Base-by-base conservation (phyloP, 164 flowering plant genomes). In the Stephania yunnanensis region DNA sequence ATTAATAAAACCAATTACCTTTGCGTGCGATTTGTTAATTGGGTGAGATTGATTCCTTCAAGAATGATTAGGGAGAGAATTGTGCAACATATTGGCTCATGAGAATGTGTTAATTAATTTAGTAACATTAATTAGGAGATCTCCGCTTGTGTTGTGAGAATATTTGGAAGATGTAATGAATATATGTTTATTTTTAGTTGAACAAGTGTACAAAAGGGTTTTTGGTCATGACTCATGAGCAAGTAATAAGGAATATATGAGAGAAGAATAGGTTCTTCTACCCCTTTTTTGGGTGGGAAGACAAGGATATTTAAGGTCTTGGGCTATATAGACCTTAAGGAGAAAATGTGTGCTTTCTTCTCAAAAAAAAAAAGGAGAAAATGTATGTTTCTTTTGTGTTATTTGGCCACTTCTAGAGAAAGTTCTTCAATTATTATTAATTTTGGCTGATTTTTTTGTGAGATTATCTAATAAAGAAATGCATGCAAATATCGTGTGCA, bases 11-110 rank as follows among this genome's bases (percentile, higher is more conserved):
- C 20, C 6, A 20, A 4, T 19, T 53, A 19, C 66, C 20, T 61
- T n/a, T 61, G 66, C 42, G 42, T 61, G 66, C 19, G 7, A 61
- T 61, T 58, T n/a, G 66, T 61, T 61, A n/a, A 19, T 20, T 61
- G 66, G 66, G 66, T 61, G 66, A 61, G 20, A 25, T n/a, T 61
- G 66, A 61, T 61, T n/a, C 66, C 22, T 66, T 66, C 15, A 66
- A 22, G 69, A 66, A 66, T 66, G 44, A 66, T 66, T 66, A 42
- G 36, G 69, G 69, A 12, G 44, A 29, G 69, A 66, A 66, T 66
- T 66, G 8, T 25, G 36, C 7, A 66, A 66, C 30, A 25, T 30
- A 66, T 66, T 13, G 69, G 69, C 44, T 66, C 42, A 66, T 25
- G 44, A 66, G 30, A 66, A 29, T 66, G 4, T 66, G 9, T 22